A percentile compares a stretch with the other conserved stretches of the same genome.
phyloP scores from a whole-genome alignment of 2,329 filamentous ascomycete species.

The Chlorencoelia australis region DNA sequence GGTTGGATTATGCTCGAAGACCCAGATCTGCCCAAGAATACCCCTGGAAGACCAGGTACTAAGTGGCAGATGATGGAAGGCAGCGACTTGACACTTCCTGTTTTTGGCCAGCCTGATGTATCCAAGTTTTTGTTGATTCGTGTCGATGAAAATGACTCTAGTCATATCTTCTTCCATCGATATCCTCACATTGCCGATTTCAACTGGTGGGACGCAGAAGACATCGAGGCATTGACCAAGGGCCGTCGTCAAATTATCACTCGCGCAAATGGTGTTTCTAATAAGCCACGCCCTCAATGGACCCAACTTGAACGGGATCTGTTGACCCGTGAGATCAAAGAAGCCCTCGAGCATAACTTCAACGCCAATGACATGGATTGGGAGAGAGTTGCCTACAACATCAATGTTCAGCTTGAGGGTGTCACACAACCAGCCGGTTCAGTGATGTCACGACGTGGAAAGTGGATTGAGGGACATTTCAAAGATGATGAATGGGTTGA shows the following conservation, averaged over 20 bases:
- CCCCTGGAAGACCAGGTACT: too few relatives aligned
- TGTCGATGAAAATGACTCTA: neutral
- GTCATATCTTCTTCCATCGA: constrained; percentile 3
- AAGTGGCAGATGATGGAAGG: constrained; percentile 11
- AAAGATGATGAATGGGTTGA: too few relatives aligned
- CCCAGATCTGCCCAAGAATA: too few relatives aligned
- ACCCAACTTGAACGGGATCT: constrained; percentile 6
- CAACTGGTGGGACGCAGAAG: constrained; percentile 5
- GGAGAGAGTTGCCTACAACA: constrained; percentile 3
- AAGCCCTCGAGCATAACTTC: neutral
- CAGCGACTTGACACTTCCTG: neutral
- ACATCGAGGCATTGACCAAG: constrained; percentile 5
- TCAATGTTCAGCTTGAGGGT: neutral
- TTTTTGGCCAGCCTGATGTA: constrained; percentile 2
- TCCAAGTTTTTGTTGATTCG: constrained; percentile 12
- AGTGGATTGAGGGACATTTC: constrained; percentile 1
- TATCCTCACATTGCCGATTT: constrained; percentile 5
- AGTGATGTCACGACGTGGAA: neutral
- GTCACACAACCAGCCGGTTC: constrained; percentile 1
- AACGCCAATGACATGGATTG: neutral
- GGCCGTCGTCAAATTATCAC: constrained; percentile 3
- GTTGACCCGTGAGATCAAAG: neutral
- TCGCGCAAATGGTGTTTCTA: neutral
- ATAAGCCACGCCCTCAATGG: neutral
- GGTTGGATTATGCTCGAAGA: too few relatives aligned